Percentiles rank a stretch among this genome's conserved stretches.
These are phyloP conservation scores for Fusarium sp. DNA, from an alignment of 2,329 filamentous ascomycete species.

Conservation along the genomic window DNA sequence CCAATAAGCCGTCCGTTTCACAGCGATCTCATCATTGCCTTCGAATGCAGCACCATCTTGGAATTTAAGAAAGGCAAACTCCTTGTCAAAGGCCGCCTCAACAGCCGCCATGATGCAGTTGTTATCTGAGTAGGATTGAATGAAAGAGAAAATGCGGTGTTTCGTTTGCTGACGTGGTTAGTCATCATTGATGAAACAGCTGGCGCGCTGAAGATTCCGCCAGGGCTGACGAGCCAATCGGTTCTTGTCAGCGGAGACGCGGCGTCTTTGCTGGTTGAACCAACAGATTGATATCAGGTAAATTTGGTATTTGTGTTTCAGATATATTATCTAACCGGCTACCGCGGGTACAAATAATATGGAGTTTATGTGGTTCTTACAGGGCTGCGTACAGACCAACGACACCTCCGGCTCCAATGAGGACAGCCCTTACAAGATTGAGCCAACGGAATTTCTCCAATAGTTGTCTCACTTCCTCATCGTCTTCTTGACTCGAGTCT, in stretches of 20 bases:
- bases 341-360: not conserved
- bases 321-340: not conserved
- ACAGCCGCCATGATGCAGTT: not conserved
- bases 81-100: not conserved
- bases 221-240: not conserved
- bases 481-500: not conserved
- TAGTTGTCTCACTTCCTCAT: not conserved
- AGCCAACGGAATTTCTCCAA: slow-evolving; percentile 12
- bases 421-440: not conserved
- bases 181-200: not conserved
- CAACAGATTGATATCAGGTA: not conserved
- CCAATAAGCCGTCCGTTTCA: slow-evolving; percentile 54
- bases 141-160: not conserved
- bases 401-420: slow-evolving; percentile 9
- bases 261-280: not conserved
- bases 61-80: too few relatives aligned
- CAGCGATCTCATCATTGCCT: too few relatives aligned
- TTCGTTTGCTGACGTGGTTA: slow-evolving; percentile 6
- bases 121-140: not conserved
- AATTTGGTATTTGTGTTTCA: not conserved
- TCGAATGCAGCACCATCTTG: too few relatives aligned
- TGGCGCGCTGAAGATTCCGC: not conserved
- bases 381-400: not conserved
- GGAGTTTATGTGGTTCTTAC: not conserved
- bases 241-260: not conserved